Evolutionary conservation across 306 rosid species (phyloP).

Genomic region (Echinosophora koreensis): DNA sequence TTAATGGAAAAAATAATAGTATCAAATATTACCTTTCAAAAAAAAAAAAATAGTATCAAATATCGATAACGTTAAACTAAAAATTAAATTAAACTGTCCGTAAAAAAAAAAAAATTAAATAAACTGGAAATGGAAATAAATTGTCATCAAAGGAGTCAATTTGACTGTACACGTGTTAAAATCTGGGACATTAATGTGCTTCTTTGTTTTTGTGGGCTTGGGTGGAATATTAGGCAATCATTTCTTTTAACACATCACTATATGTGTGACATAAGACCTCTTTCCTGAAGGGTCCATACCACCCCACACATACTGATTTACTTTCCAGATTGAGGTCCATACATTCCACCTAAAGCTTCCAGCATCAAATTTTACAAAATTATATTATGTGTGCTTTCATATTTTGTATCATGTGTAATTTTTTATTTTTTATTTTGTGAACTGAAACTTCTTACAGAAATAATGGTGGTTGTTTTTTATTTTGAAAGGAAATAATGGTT

Average conservation of each 20-base stretch:
- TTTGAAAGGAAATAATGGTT: too few species aligned
- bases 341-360: constrained; percentile 8
- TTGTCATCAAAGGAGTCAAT: neutral
- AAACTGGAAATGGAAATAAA: too few species aligned
- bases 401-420: neutral
- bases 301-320: constrained; percentile 11
- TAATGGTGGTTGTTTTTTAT: neutral
- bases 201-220: neutral
- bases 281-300: constrained; percentile 7
- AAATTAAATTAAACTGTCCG: too few species aligned
- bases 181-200: too few species aligned
- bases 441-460: neutral
- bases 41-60: too few species aligned
- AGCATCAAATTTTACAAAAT: constrained; percentile 35
- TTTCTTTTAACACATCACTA: constrained; percentile 12
- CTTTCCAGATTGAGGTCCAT: constrained; percentile 21
- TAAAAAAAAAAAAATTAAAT: too few species aligned
- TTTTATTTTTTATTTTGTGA: too few species aligned
- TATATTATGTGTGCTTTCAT: neutral
- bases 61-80: too few species aligned
- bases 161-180: neutral
- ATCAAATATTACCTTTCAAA: too few species aligned
- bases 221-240: neutral
- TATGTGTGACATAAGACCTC: neutral
- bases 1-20: too few species aligned